Conservation (phyloP, 371 early-diverging fungal genomes). For the Cladochytrium tenue region DNA sequence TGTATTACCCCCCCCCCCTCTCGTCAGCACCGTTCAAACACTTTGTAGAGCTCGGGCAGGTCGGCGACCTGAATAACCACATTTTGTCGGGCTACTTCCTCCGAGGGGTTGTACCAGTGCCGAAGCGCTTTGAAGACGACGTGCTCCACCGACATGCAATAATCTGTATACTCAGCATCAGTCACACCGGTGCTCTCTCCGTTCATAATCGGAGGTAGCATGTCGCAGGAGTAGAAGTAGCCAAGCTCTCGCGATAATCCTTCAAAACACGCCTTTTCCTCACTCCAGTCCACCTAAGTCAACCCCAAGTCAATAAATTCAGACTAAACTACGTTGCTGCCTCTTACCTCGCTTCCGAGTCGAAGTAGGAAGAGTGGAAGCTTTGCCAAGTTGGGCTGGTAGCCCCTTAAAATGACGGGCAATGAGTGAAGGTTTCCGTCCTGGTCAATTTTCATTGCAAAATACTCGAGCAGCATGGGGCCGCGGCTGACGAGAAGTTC, state of each 20-base stretch:
- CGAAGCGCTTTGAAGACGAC: constrained; percentile 77
- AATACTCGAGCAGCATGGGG: constrained; percentile 87
- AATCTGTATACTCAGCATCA: constrained; percentile 29
- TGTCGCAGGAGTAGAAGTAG: constrained; percentile 57
- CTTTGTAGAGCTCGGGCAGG: constrained; percentile 85
- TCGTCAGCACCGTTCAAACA: constrained; percentile 79
- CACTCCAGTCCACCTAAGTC: constrained; percentile 76
- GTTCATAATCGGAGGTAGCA: background rate
- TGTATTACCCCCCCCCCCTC: too few relatives aligned
- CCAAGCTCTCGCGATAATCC: constrained; percentile 72
- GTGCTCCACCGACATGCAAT: constrained; percentile 68
- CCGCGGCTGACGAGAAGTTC: constrained; percentile 55
- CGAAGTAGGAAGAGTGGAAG: constrained; percentile 80
- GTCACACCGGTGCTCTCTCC: background rate
- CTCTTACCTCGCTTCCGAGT: constrained; percentile 69
- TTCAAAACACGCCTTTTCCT: constrained; percentile 79
- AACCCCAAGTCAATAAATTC: background rate
- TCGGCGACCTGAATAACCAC: constrained; percentile 73
- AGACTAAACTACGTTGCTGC: background rate
- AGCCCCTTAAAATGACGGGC: constrained; percentile 78
- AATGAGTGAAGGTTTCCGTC: constrained; percentile 65
- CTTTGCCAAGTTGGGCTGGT: constrained; percentile 78
- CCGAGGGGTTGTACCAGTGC: constrained; percentile 63
- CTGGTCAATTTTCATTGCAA: constrained; percentile 67
- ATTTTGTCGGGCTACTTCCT: constrained; percentile 50